Evolutionary conservation across 2,329 filamentous ascomycete species (phyloP).

Genomic region (Venturiaceae sp.): DNA sequence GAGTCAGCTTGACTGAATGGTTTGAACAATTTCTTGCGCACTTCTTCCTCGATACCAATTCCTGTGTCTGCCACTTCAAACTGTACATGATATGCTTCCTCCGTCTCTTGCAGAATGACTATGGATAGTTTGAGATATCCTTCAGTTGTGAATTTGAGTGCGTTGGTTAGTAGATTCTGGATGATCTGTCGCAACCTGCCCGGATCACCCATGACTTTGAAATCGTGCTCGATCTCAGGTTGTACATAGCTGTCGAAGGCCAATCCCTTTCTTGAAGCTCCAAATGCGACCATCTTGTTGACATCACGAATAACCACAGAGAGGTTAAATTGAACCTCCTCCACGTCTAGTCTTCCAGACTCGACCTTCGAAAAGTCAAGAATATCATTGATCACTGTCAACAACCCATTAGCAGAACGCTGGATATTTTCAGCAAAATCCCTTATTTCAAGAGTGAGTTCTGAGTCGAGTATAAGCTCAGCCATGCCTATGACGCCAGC

Average conservation of each 20-base stretch:
- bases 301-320: conserved; percentile 68
- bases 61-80: conserved; percentile 71
- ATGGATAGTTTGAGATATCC: conserved; percentile 49
- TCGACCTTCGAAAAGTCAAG: conserved; percentile 84
- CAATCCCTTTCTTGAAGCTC: conserved; percentile 69
- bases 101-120: conserved; percentile 51
- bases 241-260: conserved; percentile 59
- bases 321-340: conserved; percentile 71
- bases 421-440: conserved; percentile 72
- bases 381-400: conserved; percentile 88
- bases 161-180: conserved; percentile 60
- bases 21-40: conserved; percentile 62
- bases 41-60: conserved; percentile 72
- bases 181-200: conserved; percentile 76
- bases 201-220: conserved; percentile 80
- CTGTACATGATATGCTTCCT: conserved; percentile 55
- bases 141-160: conserved; percentile 29
- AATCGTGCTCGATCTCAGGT: conserved; percentile 51
- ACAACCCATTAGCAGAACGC: conserved; percentile 66
- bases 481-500: conserved; percentile 75
- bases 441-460: conserved; percentile 58
- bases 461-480: conserved; percentile 60
- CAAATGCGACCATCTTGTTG: conserved; percentile 79
- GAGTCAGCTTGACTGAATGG: conserved; percentile 77
- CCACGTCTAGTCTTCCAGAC: conserved; percentile 65